Evolutionary conservation across 2,329 filamentous ascomycete species (phyloP), one percentile per base, ranked within the genome.

Genomic region (Phaeosphaeria sp.): DNA sequence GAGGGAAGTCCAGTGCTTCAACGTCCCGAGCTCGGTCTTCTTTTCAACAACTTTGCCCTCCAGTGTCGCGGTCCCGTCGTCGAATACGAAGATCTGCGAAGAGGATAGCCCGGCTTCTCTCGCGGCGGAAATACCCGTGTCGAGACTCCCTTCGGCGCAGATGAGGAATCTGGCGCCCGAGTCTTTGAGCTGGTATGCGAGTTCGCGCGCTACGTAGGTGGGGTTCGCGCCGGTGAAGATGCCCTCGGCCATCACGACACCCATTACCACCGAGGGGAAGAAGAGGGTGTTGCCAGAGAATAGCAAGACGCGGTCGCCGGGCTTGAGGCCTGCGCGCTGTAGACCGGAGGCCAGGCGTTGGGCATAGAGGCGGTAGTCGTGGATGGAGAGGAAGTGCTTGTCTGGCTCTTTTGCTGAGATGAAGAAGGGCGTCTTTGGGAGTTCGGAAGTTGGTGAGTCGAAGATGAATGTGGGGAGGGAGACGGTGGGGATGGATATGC

Each of bases 221-320:
- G 90, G 89, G 59, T 92, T 92, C 1, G 89, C 89, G 24, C 90
- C 91, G 0, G 88, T 90, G 78, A 94, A 94, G 53, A 94, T 80
- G 1, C 90, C 90, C 3, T 90, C 90, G 0, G 91, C 90, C 86
- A 92, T 92, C 50, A 92, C 81, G 20, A 90, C 82, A 17, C 91
- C 91, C 75, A 92, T 82, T 53, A 93, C 86, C 1, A 91, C 80
- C 0, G 86, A 81, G 0, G 91, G 89, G 71, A 89, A 91, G 78
- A 89, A 91, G 15, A 94, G 75, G 64, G 85, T 88, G 76, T 93
- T 94, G 21, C 87, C 85, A 0, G 89, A 89, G 76, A 89, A 93
- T 20, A 94, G 78, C 47, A 94, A 79, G 4, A 94, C 86, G 2
- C 90, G 86, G 65, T 93, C 91, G 11, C 90, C 74, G 0, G 80